Conservation (phyloP, 352 stramenopile species). For the Phytophthora chlamydospora region DNA sequence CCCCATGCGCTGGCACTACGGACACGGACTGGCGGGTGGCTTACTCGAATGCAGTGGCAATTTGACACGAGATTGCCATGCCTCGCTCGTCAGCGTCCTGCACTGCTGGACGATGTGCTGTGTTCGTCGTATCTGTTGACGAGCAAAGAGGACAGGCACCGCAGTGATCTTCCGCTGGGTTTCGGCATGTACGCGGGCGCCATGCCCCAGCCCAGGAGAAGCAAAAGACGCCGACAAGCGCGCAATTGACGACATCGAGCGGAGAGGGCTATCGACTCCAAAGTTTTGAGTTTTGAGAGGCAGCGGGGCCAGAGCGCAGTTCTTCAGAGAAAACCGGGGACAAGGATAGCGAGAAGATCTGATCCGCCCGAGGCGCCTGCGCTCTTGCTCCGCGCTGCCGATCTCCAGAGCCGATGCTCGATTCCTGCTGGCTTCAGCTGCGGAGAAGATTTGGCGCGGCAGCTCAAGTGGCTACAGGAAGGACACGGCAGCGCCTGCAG, state of each 20-base stretch:
- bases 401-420: conserved; percentile 8
- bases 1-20: too few relatives aligned
- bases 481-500: conserved; percentile 1
- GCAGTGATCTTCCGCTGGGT: conserved; percentile 17
- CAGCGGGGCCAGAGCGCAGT: conserved; percentile 22
- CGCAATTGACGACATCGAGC: conserved; percentile 21
- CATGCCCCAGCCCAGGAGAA: conserved; percentile 18
- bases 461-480: conserved; percentile 20
- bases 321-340: conserved; percentile 24
- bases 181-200: conserved; percentile 9
- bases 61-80: conserved; percentile 10
- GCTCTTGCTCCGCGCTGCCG: conserved; percentile 24
- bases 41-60: too few relatives aligned
- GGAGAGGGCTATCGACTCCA: conserved; percentile 8
- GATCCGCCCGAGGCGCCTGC: conserved; percentile 15
- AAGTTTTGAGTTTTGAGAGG: conserved; percentile 21
- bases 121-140: conserved; percentile 20
- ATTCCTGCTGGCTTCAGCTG: conserved; percentile 28
- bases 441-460: conserved; percentile 31
- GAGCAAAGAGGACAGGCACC: conserved; percentile 7
- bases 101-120: not conserved
- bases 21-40: too few relatives aligned
- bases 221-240: conserved; percentile 20
- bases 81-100: not conserved
- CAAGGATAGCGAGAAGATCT: conserved; percentile 27